Percentiles rank a stretch among this genome's conserved stretches.
Conservation (phyloP, 768 basidiomycete genomes). For the Tephrocybe rancida region DNA sequence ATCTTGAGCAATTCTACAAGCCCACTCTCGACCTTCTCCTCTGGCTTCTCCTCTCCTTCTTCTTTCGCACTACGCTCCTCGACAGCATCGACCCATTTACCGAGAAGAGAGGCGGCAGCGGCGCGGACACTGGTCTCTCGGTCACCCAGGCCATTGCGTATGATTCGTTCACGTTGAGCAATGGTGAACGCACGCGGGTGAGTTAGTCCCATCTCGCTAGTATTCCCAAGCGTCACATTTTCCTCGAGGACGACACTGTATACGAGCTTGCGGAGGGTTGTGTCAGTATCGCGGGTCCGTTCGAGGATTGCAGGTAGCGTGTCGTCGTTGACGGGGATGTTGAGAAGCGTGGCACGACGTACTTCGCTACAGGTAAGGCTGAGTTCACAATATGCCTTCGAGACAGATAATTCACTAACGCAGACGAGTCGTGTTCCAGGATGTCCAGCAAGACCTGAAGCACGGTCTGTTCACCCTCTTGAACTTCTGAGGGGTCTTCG, state of each 20-base stretch:
- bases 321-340: constrained; percentile 56
- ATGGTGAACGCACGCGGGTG: constrained; percentile 71
- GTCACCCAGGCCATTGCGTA: constrained; percentile 85
- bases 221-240: constrained; percentile 29
- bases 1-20: constrained; percentile 30
- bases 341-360: constrained; percentile 75
- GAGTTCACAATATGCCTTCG: background rate
- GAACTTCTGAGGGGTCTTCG: constrained; percentile 62
- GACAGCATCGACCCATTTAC: constrained; percentile 73
- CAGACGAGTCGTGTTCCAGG: constrained; percentile 70
- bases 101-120: constrained; percentile 74
- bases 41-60: constrained; percentile 24
- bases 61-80: constrained; percentile 36
- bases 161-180: constrained; percentile 73
- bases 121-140: constrained; percentile 73
- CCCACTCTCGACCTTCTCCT: constrained; percentile 23
- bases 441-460: constrained; percentile 67
- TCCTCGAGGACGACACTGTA: constrained; percentile 61
- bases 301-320: constrained; percentile 71
- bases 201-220: constrained; percentile 46
- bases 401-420: constrained; percentile 69
- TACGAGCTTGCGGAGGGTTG: constrained; percentile 70
- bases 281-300: constrained; percentile 81
- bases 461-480: constrained; percentile 51
- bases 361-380: constrained; percentile 64